These are phyloP conservation scores for Paramecium pentaurelia DNA, from an alignment of 73 alveolate genomes.

Conservation along the genomic window DNA sequence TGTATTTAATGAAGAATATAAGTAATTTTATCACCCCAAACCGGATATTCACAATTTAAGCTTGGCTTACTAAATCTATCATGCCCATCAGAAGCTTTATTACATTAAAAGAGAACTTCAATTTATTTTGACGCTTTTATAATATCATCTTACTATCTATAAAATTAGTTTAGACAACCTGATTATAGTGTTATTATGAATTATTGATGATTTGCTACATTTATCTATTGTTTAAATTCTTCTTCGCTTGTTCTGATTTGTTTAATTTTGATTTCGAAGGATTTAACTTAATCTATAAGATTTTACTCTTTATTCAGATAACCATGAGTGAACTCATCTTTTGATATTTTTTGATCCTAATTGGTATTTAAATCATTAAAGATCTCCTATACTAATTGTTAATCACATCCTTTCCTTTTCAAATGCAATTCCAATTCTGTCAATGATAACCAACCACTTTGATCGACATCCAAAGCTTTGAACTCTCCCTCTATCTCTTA, in stretches of 20 bases:
- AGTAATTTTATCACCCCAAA: background rate
- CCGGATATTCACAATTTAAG: background rate
- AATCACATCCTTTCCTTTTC: background rate
- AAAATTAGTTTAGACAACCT: background rate
- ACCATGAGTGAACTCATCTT: constrained; percentile 20
- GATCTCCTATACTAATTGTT: background rate
- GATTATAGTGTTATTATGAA: background rate
- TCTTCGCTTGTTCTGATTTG: background rate
- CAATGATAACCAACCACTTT: constrained; percentile 1
- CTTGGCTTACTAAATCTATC: background rate
- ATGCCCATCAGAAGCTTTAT: background rate
- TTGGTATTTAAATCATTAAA: background rate
- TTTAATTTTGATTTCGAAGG: background rate
- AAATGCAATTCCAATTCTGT: background rate
- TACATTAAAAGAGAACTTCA: background rate
- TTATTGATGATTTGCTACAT: background rate
- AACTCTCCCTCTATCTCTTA: background rate
- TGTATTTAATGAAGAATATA: background rate
- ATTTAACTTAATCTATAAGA: background rate
- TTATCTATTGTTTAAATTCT: background rate
- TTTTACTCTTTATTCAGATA: background rate
- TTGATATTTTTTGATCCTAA: background rate
- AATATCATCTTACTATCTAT: background rate
- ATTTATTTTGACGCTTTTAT: background rate
- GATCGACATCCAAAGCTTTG: background rate